Conservation (phyloP, 805 yeast species). For the Clavispora carvajalis region DNA sequence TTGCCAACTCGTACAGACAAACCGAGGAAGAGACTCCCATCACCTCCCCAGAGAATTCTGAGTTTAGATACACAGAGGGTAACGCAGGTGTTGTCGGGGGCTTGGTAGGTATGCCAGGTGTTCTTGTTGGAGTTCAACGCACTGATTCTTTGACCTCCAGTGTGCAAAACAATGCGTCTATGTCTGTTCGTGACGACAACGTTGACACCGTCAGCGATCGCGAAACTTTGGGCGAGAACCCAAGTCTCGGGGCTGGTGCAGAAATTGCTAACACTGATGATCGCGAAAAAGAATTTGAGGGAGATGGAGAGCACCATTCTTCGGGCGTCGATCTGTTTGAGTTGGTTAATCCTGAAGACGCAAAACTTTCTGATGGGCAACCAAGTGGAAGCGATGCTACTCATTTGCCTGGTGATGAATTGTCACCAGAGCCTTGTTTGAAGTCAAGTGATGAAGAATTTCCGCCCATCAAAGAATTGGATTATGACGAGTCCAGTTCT, state of each 20-base stretch:
- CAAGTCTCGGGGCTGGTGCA: neutral
- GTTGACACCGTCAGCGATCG: constrained; percentile 40
- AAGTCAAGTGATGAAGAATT: constrained; percentile 43
- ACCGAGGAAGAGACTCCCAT: constrained; percentile 40
- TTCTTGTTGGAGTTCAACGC: constrained; percentile 44
- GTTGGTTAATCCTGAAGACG: constrained; percentile 49
- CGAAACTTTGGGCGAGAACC: constrained; percentile 28
- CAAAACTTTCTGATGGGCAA: constrained; percentile 15
- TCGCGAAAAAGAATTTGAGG: constrained; percentile 27
- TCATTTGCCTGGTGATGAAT: constrained; percentile 7
- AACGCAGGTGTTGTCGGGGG: constrained; percentile 33
- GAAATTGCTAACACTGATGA: constrained; percentile 9
- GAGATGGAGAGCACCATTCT: constrained; percentile 36
- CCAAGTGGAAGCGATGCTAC: neutral
- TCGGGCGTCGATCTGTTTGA: constrained; percentile 51
- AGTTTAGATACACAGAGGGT: constrained; percentile 37
- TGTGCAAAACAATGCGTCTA: constrained; percentile 87
- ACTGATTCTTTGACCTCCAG: constrained; percentile 85
- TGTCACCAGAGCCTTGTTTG: neutral
- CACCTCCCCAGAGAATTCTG: constrained; percentile 45
- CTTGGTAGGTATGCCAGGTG: constrained; percentile 42
- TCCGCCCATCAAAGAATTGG: constrained; percentile 57
- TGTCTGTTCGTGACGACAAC: constrained; percentile 76
- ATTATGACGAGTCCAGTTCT: constrained; percentile 48
- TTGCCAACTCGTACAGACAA: constrained; percentile 22